These are phyloP conservation scores for Colletotrichum destructivum DNA, from an alignment of 2,329 filamentous ascomycete species.

Conservation along the genomic window DNA sequence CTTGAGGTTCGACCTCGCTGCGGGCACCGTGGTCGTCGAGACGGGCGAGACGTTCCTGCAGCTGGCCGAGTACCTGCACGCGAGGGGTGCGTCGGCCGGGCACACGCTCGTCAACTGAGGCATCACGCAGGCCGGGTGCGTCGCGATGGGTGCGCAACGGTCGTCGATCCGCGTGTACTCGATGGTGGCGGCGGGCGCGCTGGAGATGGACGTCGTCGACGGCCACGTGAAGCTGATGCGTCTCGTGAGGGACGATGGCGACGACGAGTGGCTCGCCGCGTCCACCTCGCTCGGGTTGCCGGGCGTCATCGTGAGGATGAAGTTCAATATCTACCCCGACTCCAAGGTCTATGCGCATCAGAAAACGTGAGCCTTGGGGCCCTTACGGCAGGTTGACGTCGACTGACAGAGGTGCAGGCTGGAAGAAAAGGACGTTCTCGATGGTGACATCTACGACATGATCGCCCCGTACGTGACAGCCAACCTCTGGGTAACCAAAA, in stretches of 20 bases:
- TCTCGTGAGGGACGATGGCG: constrained; percentile 57
- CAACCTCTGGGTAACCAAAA: constrained; percentile 62
- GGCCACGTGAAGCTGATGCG: constrained; percentile 60
- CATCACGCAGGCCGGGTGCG: constrained; percentile 64
- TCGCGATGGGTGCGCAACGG: constrained; percentile 68
- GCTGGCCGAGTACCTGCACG: too few relatives aligned
- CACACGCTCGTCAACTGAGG: constrained; percentile 70
- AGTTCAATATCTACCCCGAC: constrained; percentile 65
- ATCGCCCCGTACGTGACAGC: constrained; percentile 66
- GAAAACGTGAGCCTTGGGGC: constrained; percentile 56
- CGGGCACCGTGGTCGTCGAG: too few relatives aligned
- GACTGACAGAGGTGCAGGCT: constrained; percentile 49
- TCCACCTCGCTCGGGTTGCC: constrained; percentile 65
- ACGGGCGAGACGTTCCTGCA: too few relatives aligned
- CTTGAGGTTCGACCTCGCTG: constrained; percentile 59
- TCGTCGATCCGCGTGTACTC: constrained; percentile 63
- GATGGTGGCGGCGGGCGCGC: constrained; percentile 64
- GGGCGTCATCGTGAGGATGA: constrained; percentile 63
- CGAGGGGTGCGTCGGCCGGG: constrained; percentile 61
- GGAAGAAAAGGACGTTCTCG: constrained; percentile 62
- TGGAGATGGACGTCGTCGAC: constrained; percentile 65
- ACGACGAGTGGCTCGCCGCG: constrained; percentile 66
- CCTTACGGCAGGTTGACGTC: neutral
- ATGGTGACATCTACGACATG: constrained; percentile 65
- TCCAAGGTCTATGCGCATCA: constrained; percentile 67